Percentiles rank a stretch among this genome's conserved stretches.
Evolutionary conservation across 2,329 filamentous ascomycete species (phyloP).

Genomic region (Claviceps africana): DNA sequence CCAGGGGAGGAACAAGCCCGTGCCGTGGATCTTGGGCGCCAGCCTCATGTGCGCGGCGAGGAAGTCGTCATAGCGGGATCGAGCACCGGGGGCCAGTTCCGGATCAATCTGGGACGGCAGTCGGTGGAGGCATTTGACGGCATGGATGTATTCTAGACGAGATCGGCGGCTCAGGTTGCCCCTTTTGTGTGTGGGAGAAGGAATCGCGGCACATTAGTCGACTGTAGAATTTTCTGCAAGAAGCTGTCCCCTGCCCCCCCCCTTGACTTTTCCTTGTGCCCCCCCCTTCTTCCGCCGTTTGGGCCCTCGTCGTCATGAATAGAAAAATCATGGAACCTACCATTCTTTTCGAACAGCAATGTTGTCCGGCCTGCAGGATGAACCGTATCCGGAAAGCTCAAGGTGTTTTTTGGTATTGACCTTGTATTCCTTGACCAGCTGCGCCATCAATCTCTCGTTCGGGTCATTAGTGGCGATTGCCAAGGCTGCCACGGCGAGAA

Average conservation of each 20-base stretch:
- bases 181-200: background rate
- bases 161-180: background rate
- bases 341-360: background rate
- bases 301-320: too few species aligned
- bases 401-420: background rate
- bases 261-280: too few species aligned
- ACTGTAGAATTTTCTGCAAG: too few species aligned
- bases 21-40: background rate
- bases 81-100: background rate
- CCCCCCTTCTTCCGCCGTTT: too few species aligned
- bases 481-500: background rate
- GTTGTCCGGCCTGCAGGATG: background rate
- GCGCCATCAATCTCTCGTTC: background rate
- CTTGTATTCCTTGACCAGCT: background rate
- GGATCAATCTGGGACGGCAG: background rate
- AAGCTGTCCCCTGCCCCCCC: too few species aligned
- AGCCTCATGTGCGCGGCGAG: constrained; percentile 1
- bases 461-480: background rate
- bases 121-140: constrained; percentile 6
- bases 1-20: constrained; percentile 16
- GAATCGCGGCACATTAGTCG: too few species aligned
- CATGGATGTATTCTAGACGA: constrained; percentile 1
- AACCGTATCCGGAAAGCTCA: background rate
- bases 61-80: constrained; percentile 6
- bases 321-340: background rate